A percentile compares a stretch with the other conserved stretches of the same genome.
These are phyloP conservation scores for Corymbia calophylla DNA, from an alignment of 441 rosid species.

Conservation along the genomic window DNA sequence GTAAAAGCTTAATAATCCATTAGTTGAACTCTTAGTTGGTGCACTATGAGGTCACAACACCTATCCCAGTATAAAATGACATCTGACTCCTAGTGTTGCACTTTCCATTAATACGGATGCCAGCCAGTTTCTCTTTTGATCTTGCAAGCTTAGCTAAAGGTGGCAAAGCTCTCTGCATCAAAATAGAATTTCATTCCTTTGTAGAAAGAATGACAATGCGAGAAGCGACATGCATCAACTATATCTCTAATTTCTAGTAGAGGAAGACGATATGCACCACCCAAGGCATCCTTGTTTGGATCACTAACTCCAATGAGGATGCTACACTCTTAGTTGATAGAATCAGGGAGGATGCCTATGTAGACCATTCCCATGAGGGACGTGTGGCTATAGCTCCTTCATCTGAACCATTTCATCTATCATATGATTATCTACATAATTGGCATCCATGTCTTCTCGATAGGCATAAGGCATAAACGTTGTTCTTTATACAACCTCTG, in stretches of 20 bases:
- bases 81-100: constrained; percentile 83
- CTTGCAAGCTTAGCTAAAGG: constrained; percentile 68
- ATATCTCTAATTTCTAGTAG: constrained; percentile 75
- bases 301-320: too few species aligned
- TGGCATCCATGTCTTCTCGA: too few species aligned
- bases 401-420: too few species aligned
- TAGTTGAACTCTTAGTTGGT: too few species aligned
- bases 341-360: too few species aligned
- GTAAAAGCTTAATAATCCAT: too few species aligned
- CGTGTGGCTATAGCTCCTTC: too few species aligned
- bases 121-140: constrained; percentile 87
- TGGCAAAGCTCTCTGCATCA: constrained; percentile 76
- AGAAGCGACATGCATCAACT: constrained; percentile 90
- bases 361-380: too few species aligned
- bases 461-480: too few species aligned
- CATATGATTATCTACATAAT: too few species aligned
- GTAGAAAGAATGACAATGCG: constrained; percentile 77
- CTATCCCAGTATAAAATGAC: constrained; percentile 88
- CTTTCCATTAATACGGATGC: constrained; percentile 79
- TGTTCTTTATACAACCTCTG: too few species aligned
- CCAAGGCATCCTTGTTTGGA: constrained; percentile 14
- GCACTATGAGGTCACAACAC: neutral
- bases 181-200: constrained; percentile 66
- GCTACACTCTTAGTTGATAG: too few species aligned
- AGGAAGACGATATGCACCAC: constrained; percentile 53